Conservation (phyloP, 1,139 yeast species). For the Debaryomyces sp. region DNA sequence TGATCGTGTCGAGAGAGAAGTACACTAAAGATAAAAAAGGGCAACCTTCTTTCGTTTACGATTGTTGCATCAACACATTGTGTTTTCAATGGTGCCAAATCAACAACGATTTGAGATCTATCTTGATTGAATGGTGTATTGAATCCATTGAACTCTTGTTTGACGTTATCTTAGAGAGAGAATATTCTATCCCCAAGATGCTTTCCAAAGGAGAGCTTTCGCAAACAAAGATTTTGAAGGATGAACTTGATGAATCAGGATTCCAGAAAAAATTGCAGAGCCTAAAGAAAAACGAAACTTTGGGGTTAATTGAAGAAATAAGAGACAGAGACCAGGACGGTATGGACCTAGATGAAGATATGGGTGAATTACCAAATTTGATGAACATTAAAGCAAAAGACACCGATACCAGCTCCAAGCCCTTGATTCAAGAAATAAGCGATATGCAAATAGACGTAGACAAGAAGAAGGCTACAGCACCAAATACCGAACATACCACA, state of each 20-base stretch:
- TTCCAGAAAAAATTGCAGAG: constrained; percentile 35
- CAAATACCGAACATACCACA: neutral
- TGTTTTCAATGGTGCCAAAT: constrained; percentile 66
- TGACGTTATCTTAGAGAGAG: constrained; percentile 44
- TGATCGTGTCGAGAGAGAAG: constrained; percentile 60
- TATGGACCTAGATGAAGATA: constrained; percentile 18
- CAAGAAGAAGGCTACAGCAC: neutral
- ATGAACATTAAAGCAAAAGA: constrained; percentile 20
- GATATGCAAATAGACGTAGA: constrained; percentile 21
- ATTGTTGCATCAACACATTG: constrained; percentile 68
- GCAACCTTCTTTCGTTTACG: constrained; percentile 62
- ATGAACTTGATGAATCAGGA: constrained; percentile 36
- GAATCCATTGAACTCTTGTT: constrained; percentile 64
- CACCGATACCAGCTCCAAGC: constrained; percentile 17
- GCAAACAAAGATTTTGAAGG: constrained; percentile 33
- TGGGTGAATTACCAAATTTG: constrained; percentile 21
- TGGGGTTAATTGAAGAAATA: constrained; percentile 45
- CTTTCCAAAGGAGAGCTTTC: constrained; percentile 56
- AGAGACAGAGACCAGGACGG: constrained; percentile 33
- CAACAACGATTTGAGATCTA: constrained; percentile 51
- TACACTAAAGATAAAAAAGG: constrained; percentile 74
- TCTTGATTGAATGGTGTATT: constrained; percentile 62
- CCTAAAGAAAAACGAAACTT: constrained; percentile 41
- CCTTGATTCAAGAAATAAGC: constrained; percentile 45
- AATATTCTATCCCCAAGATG: constrained; percentile 61